Evolutionary conservation across 2,329 filamentous ascomycete genomes (phyloP).

Genomic region (Cylindrodendrum hubeiense): DNA sequence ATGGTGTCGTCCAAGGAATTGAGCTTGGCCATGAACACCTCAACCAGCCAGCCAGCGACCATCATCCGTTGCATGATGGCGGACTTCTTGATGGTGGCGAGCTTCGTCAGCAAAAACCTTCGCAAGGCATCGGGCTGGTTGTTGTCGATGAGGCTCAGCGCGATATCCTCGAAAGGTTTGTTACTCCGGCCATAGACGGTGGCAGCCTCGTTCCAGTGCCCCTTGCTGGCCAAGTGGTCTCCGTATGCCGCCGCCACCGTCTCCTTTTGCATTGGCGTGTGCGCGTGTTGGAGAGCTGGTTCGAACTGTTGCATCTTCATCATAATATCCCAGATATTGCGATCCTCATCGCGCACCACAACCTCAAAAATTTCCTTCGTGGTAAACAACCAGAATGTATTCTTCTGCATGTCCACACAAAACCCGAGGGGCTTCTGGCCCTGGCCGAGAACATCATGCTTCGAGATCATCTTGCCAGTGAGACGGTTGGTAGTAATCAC

Average conservation of each 20-base stretch:
- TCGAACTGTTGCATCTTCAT: slow-evolving; percentile 89
- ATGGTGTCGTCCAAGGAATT: slow-evolving; percentile 96
- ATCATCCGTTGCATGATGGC: slow-evolving; percentile 93
- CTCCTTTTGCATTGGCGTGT: slow-evolving; percentile 84
- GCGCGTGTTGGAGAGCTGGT: slow-evolving; percentile 86
- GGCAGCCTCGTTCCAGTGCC: slow-evolving; percentile 87
- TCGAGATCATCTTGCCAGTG: slow-evolving; percentile 86
- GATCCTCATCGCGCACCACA: slow-evolving; percentile 87
- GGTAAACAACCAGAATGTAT: slow-evolving; percentile 98
- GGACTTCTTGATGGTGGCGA: slow-evolving; percentile 84
- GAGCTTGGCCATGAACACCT: slow-evolving; percentile 97
- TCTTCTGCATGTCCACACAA: slow-evolving; percentile 91
- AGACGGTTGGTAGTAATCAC: slow-evolving; percentile 89
- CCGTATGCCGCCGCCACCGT: slow-evolving; percentile 92
- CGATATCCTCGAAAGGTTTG: slow-evolving; percentile 97
- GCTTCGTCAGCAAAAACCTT: slow-evolving; percentile 88
- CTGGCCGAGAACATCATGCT: slow-evolving; percentile 85
- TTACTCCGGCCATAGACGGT: slow-evolving; percentile 93
- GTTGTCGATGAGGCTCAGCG: slow-evolving; percentile 89
- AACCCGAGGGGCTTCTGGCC: slow-evolving; percentile 86
- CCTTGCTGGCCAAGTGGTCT: slow-evolving; percentile 85
- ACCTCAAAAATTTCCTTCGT: slow-evolving; percentile 93
- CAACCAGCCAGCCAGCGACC: slow-evolving; percentile 94
- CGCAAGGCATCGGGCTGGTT: slow-evolving; percentile 90
- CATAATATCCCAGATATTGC: slow-evolving; percentile 96